A percentile compares a stretch with the other conserved stretches of the same genome.
Conservation (phyloP, 2,329 filamentous ascomycete genomes). For the Sordariomycetes sp. region DNA sequence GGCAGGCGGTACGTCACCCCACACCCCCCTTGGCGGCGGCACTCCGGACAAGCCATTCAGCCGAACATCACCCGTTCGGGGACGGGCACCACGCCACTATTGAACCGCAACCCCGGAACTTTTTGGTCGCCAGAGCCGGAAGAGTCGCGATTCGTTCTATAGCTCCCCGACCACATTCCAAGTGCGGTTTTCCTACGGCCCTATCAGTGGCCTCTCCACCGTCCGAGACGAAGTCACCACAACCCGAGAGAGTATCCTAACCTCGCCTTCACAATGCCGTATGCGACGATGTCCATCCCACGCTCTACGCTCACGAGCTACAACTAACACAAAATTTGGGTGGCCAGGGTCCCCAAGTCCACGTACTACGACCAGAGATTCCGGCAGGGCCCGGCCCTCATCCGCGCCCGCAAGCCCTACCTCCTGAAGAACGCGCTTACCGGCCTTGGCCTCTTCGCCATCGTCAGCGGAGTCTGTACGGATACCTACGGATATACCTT, state of each 20-base stretch:
- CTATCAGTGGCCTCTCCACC: not conserved
- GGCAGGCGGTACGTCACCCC: not conserved
- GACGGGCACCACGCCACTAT: not conserved
- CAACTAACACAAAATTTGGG: not conserved
- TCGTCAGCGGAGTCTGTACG: slow-evolving; percentile 83
- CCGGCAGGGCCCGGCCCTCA: slow-evolving; percentile 75
- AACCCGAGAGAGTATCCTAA: slow-evolving; percentile 2
- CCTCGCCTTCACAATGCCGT: slow-evolving; percentile 5
- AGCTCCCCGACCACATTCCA: not conserved
- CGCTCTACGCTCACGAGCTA: not conserved
- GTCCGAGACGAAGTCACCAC: not conserved
- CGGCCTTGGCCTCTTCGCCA: slow-evolving; percentile 58
- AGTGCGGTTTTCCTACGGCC: not conserved
- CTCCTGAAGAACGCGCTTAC: slow-evolving; percentile 80
- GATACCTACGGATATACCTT: not conserved
- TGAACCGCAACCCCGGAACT: no score
- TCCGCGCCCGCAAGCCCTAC: slow-evolving; percentile 85
- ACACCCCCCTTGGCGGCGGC: not conserved
- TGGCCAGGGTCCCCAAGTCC: slow-evolving; percentile 28
- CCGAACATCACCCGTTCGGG: not conserved
- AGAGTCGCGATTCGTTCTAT: not conserved
- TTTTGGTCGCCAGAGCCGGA: not conserved
- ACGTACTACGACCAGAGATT: slow-evolving; percentile 89
- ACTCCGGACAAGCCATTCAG: not conserved
- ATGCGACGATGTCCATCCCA: slow-evolving; percentile 3